Evolutionary conservation across 345 rosid genomes (phyloP), one percentile per base, ranked within the genome.

Genomic region (Eucalyptus regnans): DNA sequence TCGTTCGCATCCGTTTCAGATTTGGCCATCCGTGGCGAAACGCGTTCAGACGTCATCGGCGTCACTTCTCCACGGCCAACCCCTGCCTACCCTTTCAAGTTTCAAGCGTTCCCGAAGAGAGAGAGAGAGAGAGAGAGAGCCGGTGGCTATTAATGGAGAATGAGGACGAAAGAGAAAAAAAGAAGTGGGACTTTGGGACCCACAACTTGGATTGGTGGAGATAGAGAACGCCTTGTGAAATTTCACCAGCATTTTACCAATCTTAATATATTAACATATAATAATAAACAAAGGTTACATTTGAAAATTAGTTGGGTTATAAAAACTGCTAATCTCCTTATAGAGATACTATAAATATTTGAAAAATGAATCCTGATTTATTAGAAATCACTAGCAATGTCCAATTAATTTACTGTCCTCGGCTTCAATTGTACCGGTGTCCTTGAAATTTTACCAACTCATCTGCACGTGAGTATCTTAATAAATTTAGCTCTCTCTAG

Each of bases 141-240:
- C 0, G 1, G 68, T 5, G 33, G 68, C 68, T 6, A 27, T 60
- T 13, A 0, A 29, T 27, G 33, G 68, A 27, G 68, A 29, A 62
- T 2, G 15, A 62, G 68, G 68, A 62, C n/a, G 68, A 62, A 29
- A 12, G 68, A 29, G 16, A 12, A 0, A 62, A 60, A 60, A 62
- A 1, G 17, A 27, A 6, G 33, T 6, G 68, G 68, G 17, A 62
- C 68, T 5, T 62, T 62, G 68, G n/a, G 68, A 29, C 31, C 66
- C 68, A 62, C 68, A 1, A 29, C 68, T 62, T 62, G 68, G 68
- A 3, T 27, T 62, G 16, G 68, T 29, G 16, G 68, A 27, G 31
- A 62, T 0, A 3, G 33, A 29, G 7, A 0, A 6, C 15, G 12
- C 7, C 7, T 29, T 12, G 16, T 3, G 14, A 62, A 62, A 62